phyloP scores from a whole-genome alignment of 345 rosid genomes.

The Limnanthes douglasii region DNA sequence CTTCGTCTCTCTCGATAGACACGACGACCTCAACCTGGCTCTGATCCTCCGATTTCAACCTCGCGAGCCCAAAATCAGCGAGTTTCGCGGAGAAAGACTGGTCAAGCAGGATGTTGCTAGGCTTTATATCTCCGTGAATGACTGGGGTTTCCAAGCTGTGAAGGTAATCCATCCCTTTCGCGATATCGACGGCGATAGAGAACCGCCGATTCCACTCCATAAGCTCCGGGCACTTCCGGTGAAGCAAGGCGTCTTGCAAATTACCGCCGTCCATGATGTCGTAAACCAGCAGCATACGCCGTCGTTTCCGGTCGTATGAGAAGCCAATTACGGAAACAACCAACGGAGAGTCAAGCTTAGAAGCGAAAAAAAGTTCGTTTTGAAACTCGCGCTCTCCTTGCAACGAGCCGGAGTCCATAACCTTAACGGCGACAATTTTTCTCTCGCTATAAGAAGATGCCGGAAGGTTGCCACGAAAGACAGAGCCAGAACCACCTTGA shows the following conservation, averaged over 20 bases:
- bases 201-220: constrained; percentile 53
- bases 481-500: constrained; percentile 85
- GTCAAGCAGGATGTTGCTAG: constrained; percentile 73
- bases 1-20: constrained; percentile 15
- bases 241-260: constrained; percentile 76
- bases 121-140: constrained; percentile 84
- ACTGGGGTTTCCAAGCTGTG: constrained; percentile 60
- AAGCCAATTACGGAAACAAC: constrained; percentile 66
- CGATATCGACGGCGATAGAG: constrained; percentile 38
- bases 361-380: constrained; percentile 76
- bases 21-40: constrained; percentile 12
- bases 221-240: constrained; percentile 48
- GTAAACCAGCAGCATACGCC: constrained; percentile 55
- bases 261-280: constrained; percentile 81
- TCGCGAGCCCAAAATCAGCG: constrained; percentile 82
- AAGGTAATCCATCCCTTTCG: constrained; percentile 56
- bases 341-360: constrained; percentile 39
- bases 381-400: constrained; percentile 95
- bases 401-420: constrained; percentile 85
- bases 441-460: neutral
- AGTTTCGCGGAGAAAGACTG: constrained; percentile 49
- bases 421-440: constrained; percentile 57
- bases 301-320: constrained; percentile 52
- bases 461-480: constrained; percentile 45
- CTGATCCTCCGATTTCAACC: constrained; percentile 45